A percentile compares a stretch with the other conserved stretches of the same genome.
Conservation (phyloP, 2,329 filamentous ascomycete genomes). For the Fusarium lateritium region DNA sequence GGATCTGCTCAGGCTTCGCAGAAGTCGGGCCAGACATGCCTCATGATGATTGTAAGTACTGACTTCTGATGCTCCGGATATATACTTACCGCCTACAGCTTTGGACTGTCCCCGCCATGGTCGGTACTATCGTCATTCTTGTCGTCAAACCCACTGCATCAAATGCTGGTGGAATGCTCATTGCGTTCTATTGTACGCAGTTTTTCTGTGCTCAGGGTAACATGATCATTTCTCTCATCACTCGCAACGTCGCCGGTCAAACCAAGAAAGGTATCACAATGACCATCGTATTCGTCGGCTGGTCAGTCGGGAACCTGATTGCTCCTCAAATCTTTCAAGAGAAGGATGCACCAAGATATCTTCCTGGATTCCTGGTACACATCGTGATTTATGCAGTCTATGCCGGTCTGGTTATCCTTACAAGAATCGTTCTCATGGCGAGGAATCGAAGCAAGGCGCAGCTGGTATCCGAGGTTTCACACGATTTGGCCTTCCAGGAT, state of each 20-base stretch:
- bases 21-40: conserved; percentile 35
- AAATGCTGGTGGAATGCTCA: conserved; percentile 56
- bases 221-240: not conserved
- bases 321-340: conserved; percentile 56
- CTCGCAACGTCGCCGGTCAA: conserved; percentile 56
- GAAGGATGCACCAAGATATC: not conserved
- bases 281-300: conserved; percentile 58
- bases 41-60: not conserved
- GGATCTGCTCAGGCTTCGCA: conserved; percentile 18
- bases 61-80: fast-evolving
- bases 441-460: no score
- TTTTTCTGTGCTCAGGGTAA: not conserved
- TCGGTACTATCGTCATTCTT: conserved; percentile 60
- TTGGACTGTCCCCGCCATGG: conserved; percentile 47
- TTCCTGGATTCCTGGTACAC: not conserved
- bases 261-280: conserved; percentile 62
- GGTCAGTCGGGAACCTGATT: conserved; percentile 60
- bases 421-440: no score
- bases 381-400: no score
- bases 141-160: conserved; percentile 48
- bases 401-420: no score
- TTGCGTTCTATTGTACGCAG: conserved; percentile 61
- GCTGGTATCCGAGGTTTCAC: no score
- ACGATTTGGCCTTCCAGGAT: no score
- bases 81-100: not conserved